These are phyloP conservation scores for Boletus vermiculosoides DNA, from an alignment of 768 basidiomycete species.

Conservation along the genomic window DNA sequence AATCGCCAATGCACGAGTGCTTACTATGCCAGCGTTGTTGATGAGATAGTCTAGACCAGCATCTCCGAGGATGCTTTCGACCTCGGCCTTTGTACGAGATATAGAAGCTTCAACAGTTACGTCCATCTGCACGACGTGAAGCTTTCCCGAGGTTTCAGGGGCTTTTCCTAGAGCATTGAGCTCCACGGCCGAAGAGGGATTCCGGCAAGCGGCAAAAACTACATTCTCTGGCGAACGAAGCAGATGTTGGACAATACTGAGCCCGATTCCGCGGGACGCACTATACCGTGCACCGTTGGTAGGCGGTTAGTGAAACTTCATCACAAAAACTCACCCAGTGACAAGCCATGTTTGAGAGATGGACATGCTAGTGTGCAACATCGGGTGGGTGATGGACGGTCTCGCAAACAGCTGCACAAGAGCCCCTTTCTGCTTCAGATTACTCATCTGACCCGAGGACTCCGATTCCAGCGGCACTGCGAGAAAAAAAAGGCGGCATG, in stretches of 20 bases:
- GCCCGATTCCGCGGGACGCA: conserved; percentile 9
- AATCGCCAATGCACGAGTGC: background rate
- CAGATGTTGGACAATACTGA: conserved; percentile 5
- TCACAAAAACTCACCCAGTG: no score
- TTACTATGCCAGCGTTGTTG: background rate
- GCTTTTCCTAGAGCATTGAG: background rate
- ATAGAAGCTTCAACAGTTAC: conserved; percentile 31
- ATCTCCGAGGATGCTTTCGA: conserved; percentile 10
- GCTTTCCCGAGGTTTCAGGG: conserved; percentile 1
- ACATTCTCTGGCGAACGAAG: conserved; percentile 1
- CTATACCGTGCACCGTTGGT: background rate
- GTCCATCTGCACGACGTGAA: conserved; percentile 37
- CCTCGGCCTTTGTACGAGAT: conserved; percentile 14
- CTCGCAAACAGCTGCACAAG: no score
- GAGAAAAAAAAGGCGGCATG: no score
- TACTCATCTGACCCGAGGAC: no score
- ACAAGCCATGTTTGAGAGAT: no score
- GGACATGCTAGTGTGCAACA: no score
- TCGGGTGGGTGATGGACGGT: no score
- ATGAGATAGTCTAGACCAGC: conserved; percentile 21
- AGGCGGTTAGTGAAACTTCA: background rate
- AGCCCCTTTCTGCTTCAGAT: no score
- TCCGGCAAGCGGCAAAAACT: conserved; percentile 11
- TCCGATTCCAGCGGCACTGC: no score
- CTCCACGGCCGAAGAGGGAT: background rate